Evolutionary conservation across 208 protist genomes (phyloP), one percentile per base, ranked within the genome.

Genomic region (Crithidia mellificae): DNA sequence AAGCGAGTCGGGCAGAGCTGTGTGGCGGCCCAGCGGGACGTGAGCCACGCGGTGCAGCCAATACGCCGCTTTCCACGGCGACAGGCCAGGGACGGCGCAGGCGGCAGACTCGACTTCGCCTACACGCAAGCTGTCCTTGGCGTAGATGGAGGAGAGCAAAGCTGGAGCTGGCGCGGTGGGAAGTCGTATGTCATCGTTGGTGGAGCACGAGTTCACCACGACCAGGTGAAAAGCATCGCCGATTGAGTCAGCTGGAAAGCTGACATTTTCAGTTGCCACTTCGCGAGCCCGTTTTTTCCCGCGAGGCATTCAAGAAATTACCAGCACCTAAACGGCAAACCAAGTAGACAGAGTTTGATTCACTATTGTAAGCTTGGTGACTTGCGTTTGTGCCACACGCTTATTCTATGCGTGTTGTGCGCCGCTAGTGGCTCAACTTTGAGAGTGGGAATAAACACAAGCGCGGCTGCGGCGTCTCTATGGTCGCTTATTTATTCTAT

Each of bases 41-140:
- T 95, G 90, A 15, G 90, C 71, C 34, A 95, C 80, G 12, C 63
- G 59, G 1, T 66, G 38, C 22, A 90, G 34, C 90, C 90, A 95
- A 25, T 83, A 66, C 46, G 73, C 73, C 15, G 59, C 34, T 17
- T 65, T 71, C 62, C 58, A 72, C 22, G 44, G 50, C 6, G 65
- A n/a, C 29, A 44, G 15, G 32, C 46, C 17, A 24, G 46, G 51
- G 34, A 30, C 20, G 63, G 56, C 46, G 20, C 29, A 44, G 39
- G 38, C 49, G 12, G 17, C 11, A 5, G 34, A 38, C 11, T 38
- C 22, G 27, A 17, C 19, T 11, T 65, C n/a, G n/a, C n/a, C 59
- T 25, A 9, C 59, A 2, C 9, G 5, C 3, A 53, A 20, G 44
- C 55, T 39, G 47, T 49, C 70, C 17, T 74, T 38, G 6, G 36